Base-by-base conservation (phyloP, 805 yeast genomes). In the Trichomonascus vanleenenianus region DNA sequence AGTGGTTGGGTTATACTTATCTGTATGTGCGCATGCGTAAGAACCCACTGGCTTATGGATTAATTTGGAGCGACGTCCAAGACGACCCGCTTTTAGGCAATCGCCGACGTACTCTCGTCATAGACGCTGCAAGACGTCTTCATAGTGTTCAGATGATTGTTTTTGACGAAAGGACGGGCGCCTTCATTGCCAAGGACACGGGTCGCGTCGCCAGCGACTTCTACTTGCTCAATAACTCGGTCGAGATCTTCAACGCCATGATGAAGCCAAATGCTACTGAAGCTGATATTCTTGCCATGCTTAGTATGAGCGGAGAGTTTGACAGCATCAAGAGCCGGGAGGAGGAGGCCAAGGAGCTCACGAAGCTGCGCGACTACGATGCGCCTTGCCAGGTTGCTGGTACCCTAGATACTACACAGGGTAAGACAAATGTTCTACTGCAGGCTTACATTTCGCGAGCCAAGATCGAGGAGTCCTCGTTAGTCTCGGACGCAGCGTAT, bases 1-100 rank as follows among this genome's bases (percentile, higher is more conserved):
- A 82, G 52, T 93, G 99, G 99, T 70, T 93, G n/a, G 97, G 98
- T 2, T 93, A 94, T 56, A 93, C 98, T 0, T 93, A 93, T 59
- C 72, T 93, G 76, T 82, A 78, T 66, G 97, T 91, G 2, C 71
- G 99, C 47, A 93, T 93, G 98, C 78, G 83, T 48, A 85, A 87
- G 59, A 91, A 88, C 52, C 98, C 99, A 2, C 81, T 88, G 59
- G 82, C 84, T 0, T 93, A 93, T 59, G 98, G 95, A 22, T 78
- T 94, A 40, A 86, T 79, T 39, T 88, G 96, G 93, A 77, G 76
- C 51, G 95, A 87, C 52, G 60, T 94, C 1, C 76, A 78, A 19
- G 81, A 81, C 15, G 99, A 93, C 62, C 95, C 96, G 0, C 73
- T 79, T 53, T 67, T 93, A 33, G 78, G 81, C 42, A 82, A 78